Conservation (phyloP, 2,329 filamentous ascomycete genomes). For the Amesomyces nigricolor region DNA sequence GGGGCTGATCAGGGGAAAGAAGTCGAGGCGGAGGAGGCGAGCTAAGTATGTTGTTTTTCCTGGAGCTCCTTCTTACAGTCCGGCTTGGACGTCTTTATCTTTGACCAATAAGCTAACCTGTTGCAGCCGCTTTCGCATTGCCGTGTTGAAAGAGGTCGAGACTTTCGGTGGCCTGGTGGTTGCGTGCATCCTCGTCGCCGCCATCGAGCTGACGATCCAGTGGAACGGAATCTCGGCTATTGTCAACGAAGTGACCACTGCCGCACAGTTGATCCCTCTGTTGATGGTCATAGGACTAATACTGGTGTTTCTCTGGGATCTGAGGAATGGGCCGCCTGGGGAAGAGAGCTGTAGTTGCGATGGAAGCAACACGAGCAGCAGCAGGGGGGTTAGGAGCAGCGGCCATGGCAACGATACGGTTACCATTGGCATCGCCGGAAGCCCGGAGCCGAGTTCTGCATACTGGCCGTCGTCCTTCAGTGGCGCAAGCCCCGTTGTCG, state of each 20-base stretch:
- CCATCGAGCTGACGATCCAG: conserved; percentile 22
- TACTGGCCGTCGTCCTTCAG: too few relatives aligned
- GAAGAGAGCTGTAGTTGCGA: background rate
- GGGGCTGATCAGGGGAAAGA: conserved; percentile 7
- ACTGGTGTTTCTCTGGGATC: conserved; percentile 4
- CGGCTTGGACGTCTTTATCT: background rate
- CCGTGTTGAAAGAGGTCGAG: conserved; percentile 20
- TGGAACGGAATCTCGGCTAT: conserved; percentile 21
- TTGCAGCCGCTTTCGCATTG: conserved; percentile 13
- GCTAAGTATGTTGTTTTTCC: conserved; percentile 4
- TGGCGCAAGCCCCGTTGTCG: too few relatives aligned
- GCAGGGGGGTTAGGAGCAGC: background rate
- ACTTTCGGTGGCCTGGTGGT: conserved; percentile 21
- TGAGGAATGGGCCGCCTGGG: background rate
- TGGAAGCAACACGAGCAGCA: background rate
- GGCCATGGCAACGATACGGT: background rate
- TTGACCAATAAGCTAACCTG: background rate
- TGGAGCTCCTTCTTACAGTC: background rate
- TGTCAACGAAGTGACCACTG: conserved; percentile 16
- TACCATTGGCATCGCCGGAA: background rate
- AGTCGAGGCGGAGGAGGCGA: conserved; percentile 3
- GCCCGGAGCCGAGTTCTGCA: background rate
- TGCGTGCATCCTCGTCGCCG: conserved; percentile 19
- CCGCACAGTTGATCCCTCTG: conserved; percentile 21
- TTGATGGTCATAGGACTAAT: conserved; percentile 15